Conservation (phyloP, 2,329 filamentous ascomycete species). For the Diaporthe velutina region DNA sequence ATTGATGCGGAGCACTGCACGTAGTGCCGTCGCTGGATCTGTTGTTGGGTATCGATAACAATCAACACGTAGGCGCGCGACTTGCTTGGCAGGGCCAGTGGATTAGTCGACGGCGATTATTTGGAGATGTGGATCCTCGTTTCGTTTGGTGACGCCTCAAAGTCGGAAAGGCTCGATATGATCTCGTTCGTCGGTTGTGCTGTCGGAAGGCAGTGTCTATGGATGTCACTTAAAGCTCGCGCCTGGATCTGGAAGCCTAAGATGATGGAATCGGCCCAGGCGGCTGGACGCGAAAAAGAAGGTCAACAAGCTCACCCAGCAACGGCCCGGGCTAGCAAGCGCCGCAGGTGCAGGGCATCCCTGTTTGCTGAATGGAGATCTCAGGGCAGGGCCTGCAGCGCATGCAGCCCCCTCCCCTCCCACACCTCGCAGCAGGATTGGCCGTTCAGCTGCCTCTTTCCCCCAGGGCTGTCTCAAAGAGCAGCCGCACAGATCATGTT, state of each 20-base stretch:
- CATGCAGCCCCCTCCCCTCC: slow-evolving; percentile 22
- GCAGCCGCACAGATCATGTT: background rate
- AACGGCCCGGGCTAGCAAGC: slow-evolving; percentile 35
- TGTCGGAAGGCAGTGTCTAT: background rate
- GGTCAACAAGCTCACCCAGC: slow-evolving; percentile 35
- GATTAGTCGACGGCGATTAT: background rate
- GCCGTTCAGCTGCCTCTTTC: slow-evolving; percentile 6
- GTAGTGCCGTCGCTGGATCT: slow-evolving; percentile 25
- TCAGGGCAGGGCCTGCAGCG: slow-evolving; percentile 21
- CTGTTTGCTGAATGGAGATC: slow-evolving; percentile 28
- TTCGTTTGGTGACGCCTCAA: background rate
- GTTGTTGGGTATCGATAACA: slow-evolving; percentile 29
- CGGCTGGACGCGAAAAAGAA: slow-evolving; percentile 35
- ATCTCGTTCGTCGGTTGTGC: background rate
- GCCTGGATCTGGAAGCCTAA: background rate
- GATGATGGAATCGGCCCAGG: slow-evolving; percentile 13
- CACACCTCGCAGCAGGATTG: slow-evolving; percentile 28
- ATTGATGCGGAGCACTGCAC: slow-evolving; percentile 36
- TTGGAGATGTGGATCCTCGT: background rate
- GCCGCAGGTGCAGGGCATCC: slow-evolving; percentile 29
- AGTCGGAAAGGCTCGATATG: background rate
- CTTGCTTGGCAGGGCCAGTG: background rate
- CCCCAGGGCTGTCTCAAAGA: slow-evolving; percentile 22
- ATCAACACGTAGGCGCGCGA: slow-evolving; percentile 14
- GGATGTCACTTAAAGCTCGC: background rate